phyloP scores from a whole-genome alignment of 768 basidiomycete species.

The Candolleomyces aberdarensis region DNA sequence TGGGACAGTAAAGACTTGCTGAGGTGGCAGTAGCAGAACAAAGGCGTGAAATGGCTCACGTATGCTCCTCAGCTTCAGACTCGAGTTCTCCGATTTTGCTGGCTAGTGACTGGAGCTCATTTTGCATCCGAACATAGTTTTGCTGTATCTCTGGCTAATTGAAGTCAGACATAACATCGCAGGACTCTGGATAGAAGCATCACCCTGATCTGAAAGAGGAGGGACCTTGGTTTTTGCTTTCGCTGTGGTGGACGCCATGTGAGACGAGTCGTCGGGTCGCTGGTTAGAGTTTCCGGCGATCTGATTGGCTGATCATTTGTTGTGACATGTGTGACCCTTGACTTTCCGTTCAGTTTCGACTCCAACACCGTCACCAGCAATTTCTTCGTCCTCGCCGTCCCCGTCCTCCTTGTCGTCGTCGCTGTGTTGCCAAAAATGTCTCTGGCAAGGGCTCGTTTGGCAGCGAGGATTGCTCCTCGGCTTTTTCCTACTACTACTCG shows the following conservation, averaged over 20 bases:
- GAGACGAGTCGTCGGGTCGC: neutral
- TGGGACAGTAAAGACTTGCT: slow-evolving; percentile 25
- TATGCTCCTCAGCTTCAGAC: slow-evolving; percentile 92
- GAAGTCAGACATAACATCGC: slow-evolving; percentile 32
- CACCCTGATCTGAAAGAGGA: slow-evolving; percentile 71
- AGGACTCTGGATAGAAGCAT: slow-evolving; percentile 17
- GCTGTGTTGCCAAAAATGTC: slow-evolving; percentile 46
- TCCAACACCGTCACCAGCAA: slow-evolving; percentile 22
- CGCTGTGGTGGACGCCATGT: slow-evolving; percentile 46
- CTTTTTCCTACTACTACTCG: slow-evolving; percentile 28
- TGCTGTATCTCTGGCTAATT: slow-evolving; percentile 78
- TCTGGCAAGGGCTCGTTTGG: slow-evolving; percentile 48
- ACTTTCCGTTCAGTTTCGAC: slow-evolving; percentile 19
- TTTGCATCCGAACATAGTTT: slow-evolving; percentile 77
- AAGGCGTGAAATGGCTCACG: slow-evolving; percentile 44
- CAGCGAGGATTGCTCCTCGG: slow-evolving; percentile 51
- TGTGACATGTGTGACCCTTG: slow-evolving; percentile 32
- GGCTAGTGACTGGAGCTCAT: slow-evolving; percentile 87
- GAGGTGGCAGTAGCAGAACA: neutral
- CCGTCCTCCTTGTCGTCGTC: slow-evolving; percentile 41
- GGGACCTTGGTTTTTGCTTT: slow-evolving; percentile 61
- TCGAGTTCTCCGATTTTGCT: slow-evolving; percentile 96
- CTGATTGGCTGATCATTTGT: slow-evolving; percentile 43
- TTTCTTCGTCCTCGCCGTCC: slow-evolving; percentile 19
- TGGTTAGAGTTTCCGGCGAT: slow-evolving; percentile 14